Conservation (phyloP, 202 grass and related monocot genomes). For the Panicum hallii region DNA sequence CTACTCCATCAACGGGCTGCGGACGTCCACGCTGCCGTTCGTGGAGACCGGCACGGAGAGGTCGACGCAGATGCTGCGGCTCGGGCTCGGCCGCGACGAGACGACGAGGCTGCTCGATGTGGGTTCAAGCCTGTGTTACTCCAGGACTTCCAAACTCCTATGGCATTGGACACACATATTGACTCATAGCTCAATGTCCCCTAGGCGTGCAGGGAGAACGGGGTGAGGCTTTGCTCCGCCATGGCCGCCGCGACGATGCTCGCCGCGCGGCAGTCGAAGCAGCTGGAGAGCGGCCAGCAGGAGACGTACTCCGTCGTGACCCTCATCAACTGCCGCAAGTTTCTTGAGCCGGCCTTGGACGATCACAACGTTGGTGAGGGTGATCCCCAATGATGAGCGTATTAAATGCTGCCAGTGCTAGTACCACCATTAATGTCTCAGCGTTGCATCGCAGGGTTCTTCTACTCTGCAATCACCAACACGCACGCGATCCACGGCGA, state of each 20-base stretch:
- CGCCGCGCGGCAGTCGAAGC: slow-evolving; percentile 63
- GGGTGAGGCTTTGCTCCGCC: slow-evolving; percentile 71
- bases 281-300: slow-evolving; percentile 51
- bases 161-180: background rate
- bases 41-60: slow-evolving; percentile 58
- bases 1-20: slow-evolving; percentile 89
- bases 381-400: background rate
- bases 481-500: slow-evolving; percentile 61
- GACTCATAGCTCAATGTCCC: slow-evolving; percentile 14
- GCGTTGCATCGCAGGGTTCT: slow-evolving; percentile 58
- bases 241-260: slow-evolving; percentile 75
- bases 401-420: background rate
- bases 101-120: slow-evolving; percentile 72
- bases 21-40: slow-evolving; percentile 70
- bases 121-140: slow-evolving; percentile 30
- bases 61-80: slow-evolving; percentile 62
- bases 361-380: slow-evolving; percentile 72
- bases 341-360: slow-evolving; percentile 67
- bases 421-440: background rate
- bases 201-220: slow-evolving; percentile 82
- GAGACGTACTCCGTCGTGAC: slow-evolving; percentile 76
- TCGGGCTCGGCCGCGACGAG: slow-evolving; percentile 59
- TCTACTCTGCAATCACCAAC: slow-evolving; percentile 84
- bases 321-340: slow-evolving; percentile 75
- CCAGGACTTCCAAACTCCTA: background rate